A percentile compares a stretch with the other conserved stretches of the same genome.
Conservation (phyloP, 2,329 filamentous ascomycete species). For the Phialophora tarda region DNA sequence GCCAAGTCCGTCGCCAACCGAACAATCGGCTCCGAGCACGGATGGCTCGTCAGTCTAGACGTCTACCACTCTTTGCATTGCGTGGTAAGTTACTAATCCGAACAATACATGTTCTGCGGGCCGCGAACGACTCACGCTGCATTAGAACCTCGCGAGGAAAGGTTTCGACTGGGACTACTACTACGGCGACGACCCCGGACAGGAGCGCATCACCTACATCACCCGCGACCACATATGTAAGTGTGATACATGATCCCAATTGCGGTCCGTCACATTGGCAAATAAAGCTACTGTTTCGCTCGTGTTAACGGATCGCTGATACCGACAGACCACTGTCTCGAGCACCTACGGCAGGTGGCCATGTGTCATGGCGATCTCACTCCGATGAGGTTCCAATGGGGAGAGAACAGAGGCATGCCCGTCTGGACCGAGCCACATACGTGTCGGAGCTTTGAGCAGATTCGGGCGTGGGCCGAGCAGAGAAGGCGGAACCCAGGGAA, state of each 20-base stretch:
- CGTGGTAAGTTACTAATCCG: neutral
- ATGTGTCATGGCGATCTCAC: neutral
- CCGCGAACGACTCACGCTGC: neutral
- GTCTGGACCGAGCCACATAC: neutral
- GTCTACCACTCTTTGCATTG: neutral
- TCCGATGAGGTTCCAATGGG: neutral
- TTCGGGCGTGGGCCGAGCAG: neutral
- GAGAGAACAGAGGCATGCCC: neutral
- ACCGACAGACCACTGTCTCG: neutral
- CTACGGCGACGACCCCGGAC: neutral
- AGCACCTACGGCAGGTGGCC: neutral
- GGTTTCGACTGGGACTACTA: constrained; percentile 2
- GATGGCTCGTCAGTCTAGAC: constrained; percentile 3
- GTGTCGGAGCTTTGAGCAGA: neutral
- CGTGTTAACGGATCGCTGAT: too few species aligned
- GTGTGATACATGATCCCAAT: neutral
- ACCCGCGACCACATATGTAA: constrained; percentile 3
- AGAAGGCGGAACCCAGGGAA: neutral
- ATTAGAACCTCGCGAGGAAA: constrained; percentile 1
- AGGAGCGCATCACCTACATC: neutral
- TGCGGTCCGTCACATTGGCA: neutral
- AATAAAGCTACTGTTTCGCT: too few species aligned
- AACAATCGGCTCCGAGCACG: neutral
- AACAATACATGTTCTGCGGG: neutral
- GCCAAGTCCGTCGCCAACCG: neutral